Evolutionary conservation across 2,329 filamentous ascomycete genomes (phyloP).

Genomic region (Sclerotiophoma versabilis): DNA sequence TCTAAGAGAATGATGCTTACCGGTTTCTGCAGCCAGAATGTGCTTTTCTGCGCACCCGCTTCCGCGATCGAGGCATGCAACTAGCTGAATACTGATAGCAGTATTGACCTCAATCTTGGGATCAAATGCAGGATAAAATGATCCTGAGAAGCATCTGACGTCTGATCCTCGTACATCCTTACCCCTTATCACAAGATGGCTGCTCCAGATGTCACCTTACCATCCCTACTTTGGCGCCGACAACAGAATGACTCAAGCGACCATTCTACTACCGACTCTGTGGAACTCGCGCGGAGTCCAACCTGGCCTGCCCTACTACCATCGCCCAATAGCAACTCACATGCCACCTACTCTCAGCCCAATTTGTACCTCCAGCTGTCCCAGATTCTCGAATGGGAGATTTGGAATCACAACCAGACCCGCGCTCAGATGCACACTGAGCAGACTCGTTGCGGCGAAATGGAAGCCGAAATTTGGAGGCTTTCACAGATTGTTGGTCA

Average conservation of each 20-base stretch:
- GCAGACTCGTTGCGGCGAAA: neutral
- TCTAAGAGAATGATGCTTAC: too few species aligned
- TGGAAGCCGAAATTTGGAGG: slow-evolving; percentile 1
- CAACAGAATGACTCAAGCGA: neutral
- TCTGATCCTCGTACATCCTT: too few species aligned
- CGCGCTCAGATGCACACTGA: neutral
- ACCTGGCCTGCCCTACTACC: neutral
- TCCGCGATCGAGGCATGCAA: too few species aligned
- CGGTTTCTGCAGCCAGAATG: too few species aligned
- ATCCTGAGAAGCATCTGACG: too few species aligned
- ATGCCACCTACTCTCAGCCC: neutral
- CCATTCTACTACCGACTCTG: neutral
- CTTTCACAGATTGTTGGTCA: neutral
- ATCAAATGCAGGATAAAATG: too few species aligned
- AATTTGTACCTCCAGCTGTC: slow-evolving; percentile 7
- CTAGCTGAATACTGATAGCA: too few species aligned
- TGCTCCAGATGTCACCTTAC: neutral
- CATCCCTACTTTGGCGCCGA: neutral
- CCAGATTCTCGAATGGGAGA: slow-evolving; percentile 8
- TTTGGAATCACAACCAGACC: slow-evolving; percentile 13
- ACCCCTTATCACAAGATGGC: too few species aligned
- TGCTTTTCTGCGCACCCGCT: too few species aligned
- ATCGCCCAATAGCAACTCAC: neutral
- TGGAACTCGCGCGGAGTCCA: neutral
- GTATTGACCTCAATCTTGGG: too few species aligned